Conservation (phyloP, 768 basidiomycete species). For the Thelephora ganbajun region DNA sequence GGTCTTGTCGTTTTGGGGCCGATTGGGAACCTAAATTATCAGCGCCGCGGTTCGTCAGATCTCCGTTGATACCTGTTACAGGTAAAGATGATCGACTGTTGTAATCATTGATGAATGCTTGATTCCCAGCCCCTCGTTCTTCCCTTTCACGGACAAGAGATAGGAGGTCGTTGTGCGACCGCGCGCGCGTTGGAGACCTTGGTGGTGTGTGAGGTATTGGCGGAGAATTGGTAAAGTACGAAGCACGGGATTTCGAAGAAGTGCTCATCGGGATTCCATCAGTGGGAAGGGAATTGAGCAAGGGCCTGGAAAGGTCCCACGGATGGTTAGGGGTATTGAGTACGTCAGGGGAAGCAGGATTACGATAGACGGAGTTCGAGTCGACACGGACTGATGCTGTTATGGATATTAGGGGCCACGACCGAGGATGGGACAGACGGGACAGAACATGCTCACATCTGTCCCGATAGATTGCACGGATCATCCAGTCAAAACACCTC, state of each 20-base stretch:
- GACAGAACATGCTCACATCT: conserved; percentile 14
- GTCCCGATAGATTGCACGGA: conserved; percentile 19
- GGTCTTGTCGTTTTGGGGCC: conserved; percentile 6
- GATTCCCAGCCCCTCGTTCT: conserved; percentile 7
- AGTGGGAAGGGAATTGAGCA: conserved; percentile 16
- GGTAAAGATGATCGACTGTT: not conserved
- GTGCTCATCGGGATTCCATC: too few relatives aligned
- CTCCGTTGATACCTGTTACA: not conserved
- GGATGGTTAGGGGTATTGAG: conserved; percentile 21
- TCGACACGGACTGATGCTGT: conserved; percentile 5
- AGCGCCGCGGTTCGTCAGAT: too few relatives aligned
- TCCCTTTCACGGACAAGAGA: conserved; percentile 12
- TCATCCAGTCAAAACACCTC: conserved; percentile 58
- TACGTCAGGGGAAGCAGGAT: conserved; percentile 60
- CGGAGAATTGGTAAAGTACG: conserved; percentile 19
- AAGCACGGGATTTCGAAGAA: too few relatives aligned
- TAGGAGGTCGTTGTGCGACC: conserved; percentile 40
- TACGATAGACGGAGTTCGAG: conserved; percentile 26
- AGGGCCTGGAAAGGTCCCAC: conserved; percentile 24
- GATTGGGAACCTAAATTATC: not conserved
- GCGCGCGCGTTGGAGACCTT: conserved; percentile 37
- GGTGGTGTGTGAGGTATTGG: conserved; percentile 19
- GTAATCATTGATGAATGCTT: not conserved
- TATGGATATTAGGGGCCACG: conserved; percentile 4
- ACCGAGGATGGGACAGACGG: conserved; percentile 15